Evolutionary conservation across 169 alveolate species (phyloP), one percentile per base, ranked within the genome.

Genomic region (Cryptosporidium andersoni): DNA sequence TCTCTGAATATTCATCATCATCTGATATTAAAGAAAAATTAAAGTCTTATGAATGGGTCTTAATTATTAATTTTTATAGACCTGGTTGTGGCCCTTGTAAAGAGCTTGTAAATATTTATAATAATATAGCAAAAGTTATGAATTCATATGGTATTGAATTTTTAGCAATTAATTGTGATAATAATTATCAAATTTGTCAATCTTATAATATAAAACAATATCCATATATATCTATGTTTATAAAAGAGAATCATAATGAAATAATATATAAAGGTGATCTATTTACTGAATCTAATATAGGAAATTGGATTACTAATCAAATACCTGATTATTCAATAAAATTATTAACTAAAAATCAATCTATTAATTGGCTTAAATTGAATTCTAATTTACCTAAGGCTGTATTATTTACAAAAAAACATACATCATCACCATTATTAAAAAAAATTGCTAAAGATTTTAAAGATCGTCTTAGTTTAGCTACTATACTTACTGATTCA

Each of bases 161-260:
- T 16, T 93, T 91, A 9, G 95, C 93, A 56, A 81, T 92, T 3
- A 92, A 92, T 64, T 92, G 95, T 43, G 80, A 85, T 42, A 90
- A 89, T n/a, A 94, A 92, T n/a, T 95, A 92, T 58, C 95, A 91
- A 43, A 88, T 92, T 51, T 94, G 97, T 66, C 95, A 92, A 68
- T 95, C 93, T 81, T 91, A 88, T 66, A 88, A 88, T 12, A 91
- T 94, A 8, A 88, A 68, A 56, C 56, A 80, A 12, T 53, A 82
- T 58, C 95, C 95, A n/a, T 68, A 74, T 37, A 48, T 74, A 34
- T 47, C 51, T n/a, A 74, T 74, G 85, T 60, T 74, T 43, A 74
- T 74, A 37, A 74, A 74, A 48, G 85, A 68, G 3, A 74, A 74
- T 58, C 55, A 74, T 60, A 74, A 40, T 36, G 56, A 62, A 7